Conservation (phyloP, 306 rosid species). For the Nissolia schottii region DNA sequence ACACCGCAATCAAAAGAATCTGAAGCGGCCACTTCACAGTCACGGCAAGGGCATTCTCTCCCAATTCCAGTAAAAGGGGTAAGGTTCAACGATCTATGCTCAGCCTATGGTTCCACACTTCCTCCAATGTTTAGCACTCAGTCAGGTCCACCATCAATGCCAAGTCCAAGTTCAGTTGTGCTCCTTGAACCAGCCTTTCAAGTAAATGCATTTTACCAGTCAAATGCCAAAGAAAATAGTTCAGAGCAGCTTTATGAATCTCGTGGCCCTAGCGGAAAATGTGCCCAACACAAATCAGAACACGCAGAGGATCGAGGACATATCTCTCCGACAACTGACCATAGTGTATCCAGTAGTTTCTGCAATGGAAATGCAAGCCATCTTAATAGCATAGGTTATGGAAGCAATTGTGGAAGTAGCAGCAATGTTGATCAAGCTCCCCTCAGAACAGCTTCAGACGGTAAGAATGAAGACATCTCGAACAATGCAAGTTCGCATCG, state of each 20-base stretch:
- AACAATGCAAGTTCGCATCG: slow-evolving; percentile 46
- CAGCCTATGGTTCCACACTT: slow-evolving; percentile 47
- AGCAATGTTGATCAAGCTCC: slow-evolving; percentile 52
- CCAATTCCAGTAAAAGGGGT: slow-evolving; percentile 67
- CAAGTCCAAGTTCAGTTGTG: slow-evolving; percentile 38
- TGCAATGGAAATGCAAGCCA: slow-evolving; percentile 64
- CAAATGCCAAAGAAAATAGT: slow-evolving; percentile 37
- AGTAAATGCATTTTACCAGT: slow-evolving; percentile 51
- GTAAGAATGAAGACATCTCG: slow-evolving; percentile 55
- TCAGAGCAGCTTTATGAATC: slow-evolving; percentile 45
- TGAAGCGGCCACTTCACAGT: slow-evolving; percentile 45
- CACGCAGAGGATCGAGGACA: slow-evolving; percentile 52
- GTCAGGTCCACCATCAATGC: slow-evolving; percentile 48
- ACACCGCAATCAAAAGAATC: slow-evolving; percentile 63
- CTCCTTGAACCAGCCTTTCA: slow-evolving; percentile 50
- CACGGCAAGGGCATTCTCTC: slow-evolving; percentile 46
- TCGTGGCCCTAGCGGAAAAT: slow-evolving; percentile 32
- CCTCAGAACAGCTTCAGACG: slow-evolving; percentile 46
- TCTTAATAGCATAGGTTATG: slow-evolving; percentile 58
- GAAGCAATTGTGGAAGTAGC: slow-evolving; percentile 77
- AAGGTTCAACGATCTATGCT: slow-evolving; percentile 42
- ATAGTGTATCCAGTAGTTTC: slow-evolving; percentile 63
- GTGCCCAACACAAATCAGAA: slow-evolving; percentile 37
- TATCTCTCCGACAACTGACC: slow-evolving; percentile 65
- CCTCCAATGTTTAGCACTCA: slow-evolving; percentile 54